Percentiles rank a stretch among this genome's conserved stretches.
phyloP scores from a whole-genome alignment of 2,329 filamentous ascomycete species.

The Botryotinia narcissicola region DNA sequence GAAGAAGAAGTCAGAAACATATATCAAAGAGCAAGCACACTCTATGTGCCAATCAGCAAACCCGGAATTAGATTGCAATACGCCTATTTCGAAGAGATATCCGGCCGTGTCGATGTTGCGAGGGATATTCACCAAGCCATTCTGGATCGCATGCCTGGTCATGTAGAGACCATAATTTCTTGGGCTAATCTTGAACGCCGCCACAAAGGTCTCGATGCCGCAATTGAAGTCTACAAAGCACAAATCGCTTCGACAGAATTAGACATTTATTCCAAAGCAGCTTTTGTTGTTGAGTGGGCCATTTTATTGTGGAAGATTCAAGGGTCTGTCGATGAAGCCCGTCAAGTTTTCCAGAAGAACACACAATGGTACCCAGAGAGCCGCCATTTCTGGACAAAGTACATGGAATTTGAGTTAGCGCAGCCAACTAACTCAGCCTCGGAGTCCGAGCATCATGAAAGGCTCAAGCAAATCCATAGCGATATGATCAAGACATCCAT shows the following conservation, averaged over 20 bases:
- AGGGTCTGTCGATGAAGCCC: slow-evolving; percentile 75
- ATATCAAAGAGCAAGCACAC: slow-evolving; percentile 78
- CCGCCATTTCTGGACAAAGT: slow-evolving; percentile 84
- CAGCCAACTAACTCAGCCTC: slow-evolving; percentile 68
- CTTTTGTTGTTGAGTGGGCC: slow-evolving; percentile 86
- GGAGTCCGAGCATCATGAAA: slow-evolving; percentile 64
- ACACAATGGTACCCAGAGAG: slow-evolving; percentile 82
- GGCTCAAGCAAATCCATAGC: slow-evolving; percentile 78
- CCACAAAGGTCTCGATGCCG: slow-evolving; percentile 78
- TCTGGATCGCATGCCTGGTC: slow-evolving; percentile 71
- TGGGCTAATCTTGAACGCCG: slow-evolving; percentile 84
- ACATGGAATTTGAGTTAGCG: slow-evolving; percentile 83
- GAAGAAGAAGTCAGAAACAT: slow-evolving; percentile 90
- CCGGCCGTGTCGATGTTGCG: slow-evolving; percentile 72
- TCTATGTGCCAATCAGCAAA: slow-evolving; percentile 83
- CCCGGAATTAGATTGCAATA: slow-evolving; percentile 85
- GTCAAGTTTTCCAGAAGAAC: slow-evolving; percentile 79
- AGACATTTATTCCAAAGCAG: slow-evolving; percentile 78
- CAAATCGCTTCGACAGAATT: slow-evolving; percentile 73
- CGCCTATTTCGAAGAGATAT: slow-evolving; percentile 91
- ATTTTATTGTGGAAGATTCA: slow-evolving; percentile 83
- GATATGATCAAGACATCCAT: slow-evolving; percentile 71
- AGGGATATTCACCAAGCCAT: slow-evolving; percentile 83
- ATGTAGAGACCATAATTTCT: slow-evolving; percentile 83
- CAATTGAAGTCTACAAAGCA: slow-evolving; percentile 76